Evolutionary conservation across 1,284 basidiomycete genomes (phyloP).

Genomic region (Papiliotrema flavescens): DNA sequence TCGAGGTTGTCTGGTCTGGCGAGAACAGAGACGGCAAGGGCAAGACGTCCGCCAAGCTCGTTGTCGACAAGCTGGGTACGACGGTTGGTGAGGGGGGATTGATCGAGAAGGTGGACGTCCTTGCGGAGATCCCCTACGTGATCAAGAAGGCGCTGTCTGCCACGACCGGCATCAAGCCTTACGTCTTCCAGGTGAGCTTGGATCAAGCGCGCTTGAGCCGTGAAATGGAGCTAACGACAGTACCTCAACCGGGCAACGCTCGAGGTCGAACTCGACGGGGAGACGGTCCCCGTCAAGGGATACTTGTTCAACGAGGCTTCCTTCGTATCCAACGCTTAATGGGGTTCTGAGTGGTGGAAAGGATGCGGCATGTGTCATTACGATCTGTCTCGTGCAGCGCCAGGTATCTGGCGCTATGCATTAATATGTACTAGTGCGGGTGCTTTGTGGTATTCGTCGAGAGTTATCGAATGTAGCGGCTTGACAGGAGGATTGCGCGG

Average conservation of each 20-base stretch:
- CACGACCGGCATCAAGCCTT: constrained; percentile 53
- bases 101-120: constrained; percentile 93
- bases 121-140: constrained; percentile 92
- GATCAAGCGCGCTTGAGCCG: background rate
- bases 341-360: too few species aligned
- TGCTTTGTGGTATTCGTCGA: too few species aligned
- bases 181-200: constrained; percentile 52
- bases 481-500: too few species aligned
- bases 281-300: constrained; percentile 59
- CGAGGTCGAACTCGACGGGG: constrained; percentile 57
- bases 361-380: background rate
- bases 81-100: constrained; percentile 67
- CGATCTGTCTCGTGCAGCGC: background rate
- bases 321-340: constrained; percentile 63
- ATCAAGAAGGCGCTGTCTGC: constrained; percentile 53
- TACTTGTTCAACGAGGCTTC: constrained; percentile 81
- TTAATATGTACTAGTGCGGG: background rate
- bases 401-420: background rate
- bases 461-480: too few species aligned
- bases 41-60: constrained; percentile 57
- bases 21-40: constrained; percentile 53
- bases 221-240: constrained; percentile 49
- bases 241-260: constrained; percentile 76
- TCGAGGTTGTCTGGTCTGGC: constrained; percentile 78
- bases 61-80: constrained; percentile 58